phyloP scores from a whole-genome alignment of 2,329 filamentous ascomycete genomes.

The Exophiala sideris region DNA sequence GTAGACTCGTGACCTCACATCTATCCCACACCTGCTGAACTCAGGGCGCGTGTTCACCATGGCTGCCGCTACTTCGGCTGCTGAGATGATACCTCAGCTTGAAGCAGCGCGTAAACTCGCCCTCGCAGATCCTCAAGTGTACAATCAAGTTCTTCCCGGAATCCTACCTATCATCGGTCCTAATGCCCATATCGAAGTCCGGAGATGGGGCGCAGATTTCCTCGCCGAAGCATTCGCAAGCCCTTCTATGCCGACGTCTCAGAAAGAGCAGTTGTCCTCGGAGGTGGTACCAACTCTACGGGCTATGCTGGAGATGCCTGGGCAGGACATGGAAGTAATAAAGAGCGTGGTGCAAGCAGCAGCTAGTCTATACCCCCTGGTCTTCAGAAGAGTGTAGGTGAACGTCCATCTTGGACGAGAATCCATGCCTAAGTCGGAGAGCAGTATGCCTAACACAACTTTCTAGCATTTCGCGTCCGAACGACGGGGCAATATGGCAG shows the following conservation, averaged over 20 bases:
- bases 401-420: background rate
- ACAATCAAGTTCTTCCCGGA: constrained; percentile 85
- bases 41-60: constrained; percentile 14
- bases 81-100: constrained; percentile 67
- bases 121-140: constrained; percentile 80
- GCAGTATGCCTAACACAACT: constrained; percentile 11
- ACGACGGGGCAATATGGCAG: constrained; percentile 80
- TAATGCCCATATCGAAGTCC: constrained; percentile 70
- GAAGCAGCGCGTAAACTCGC: constrained; percentile 87
- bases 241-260: constrained; percentile 70
- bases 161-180: constrained; percentile 88
- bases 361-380: constrained; percentile 87
- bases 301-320: constrained; percentile 65
- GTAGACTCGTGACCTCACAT: constrained; percentile 17
- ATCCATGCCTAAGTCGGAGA: background rate
- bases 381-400: constrained; percentile 92
- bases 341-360: constrained; percentile 84
- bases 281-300: constrained; percentile 75
- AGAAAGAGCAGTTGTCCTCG: constrained; percentile 76
- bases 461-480: constrained; percentile 76
- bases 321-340: constrained; percentile 74
- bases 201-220: constrained; percentile 95
- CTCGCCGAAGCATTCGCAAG: constrained; percentile 93
- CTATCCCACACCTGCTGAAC: constrained; percentile 3
- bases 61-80: constrained; percentile 21